phyloP scores from a whole-genome alignment of 2,329 filamentous ascomycete species.

The Cryphonectria japonica region DNA sequence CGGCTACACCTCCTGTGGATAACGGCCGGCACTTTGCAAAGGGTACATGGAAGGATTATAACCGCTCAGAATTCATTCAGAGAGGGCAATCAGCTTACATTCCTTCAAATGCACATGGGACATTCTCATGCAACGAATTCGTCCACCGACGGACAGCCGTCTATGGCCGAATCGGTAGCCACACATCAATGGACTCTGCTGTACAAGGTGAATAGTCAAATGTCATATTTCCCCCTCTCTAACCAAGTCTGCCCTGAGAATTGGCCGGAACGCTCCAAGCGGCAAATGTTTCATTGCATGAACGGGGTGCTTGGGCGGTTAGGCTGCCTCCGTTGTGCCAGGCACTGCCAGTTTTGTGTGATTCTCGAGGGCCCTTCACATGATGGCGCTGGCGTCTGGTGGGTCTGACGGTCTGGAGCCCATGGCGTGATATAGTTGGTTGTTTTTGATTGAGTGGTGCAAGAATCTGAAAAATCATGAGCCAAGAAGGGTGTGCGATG shows the following conservation, averaged over 20 bases:
- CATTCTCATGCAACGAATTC: background rate
- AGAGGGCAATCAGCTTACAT: background rate
- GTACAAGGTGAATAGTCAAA: conserved; percentile 1
- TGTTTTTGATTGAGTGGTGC: background rate
- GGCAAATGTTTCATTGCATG: conserved; percentile 1
- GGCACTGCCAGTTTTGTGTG: background rate
- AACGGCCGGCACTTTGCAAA: background rate
- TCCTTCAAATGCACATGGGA: background rate
- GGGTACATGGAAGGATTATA: background rate
- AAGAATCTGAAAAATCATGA: background rate
- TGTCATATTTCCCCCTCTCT: background rate
- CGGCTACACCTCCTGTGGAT: background rate
- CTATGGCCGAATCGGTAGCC: background rate
- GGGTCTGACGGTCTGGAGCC: background rate
- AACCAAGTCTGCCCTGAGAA: background rate
- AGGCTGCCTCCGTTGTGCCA: background rate
- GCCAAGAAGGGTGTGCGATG: background rate
- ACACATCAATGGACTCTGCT: background rate
- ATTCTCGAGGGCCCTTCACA: background rate
- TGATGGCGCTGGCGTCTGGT: background rate
- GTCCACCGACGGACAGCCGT: background rate
- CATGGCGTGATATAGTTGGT: background rate
- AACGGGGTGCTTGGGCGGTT: conserved; percentile 11
- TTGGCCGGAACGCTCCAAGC: background rate
- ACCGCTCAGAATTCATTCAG: background rate